A percentile compares a stretch with the other conserved stretches of the same genome.
These are phyloP conservation scores for Colletotrichum sp. DNA, from an alignment of 2,329 filamentous ascomycete genomes.

Conservation along the genomic window DNA sequence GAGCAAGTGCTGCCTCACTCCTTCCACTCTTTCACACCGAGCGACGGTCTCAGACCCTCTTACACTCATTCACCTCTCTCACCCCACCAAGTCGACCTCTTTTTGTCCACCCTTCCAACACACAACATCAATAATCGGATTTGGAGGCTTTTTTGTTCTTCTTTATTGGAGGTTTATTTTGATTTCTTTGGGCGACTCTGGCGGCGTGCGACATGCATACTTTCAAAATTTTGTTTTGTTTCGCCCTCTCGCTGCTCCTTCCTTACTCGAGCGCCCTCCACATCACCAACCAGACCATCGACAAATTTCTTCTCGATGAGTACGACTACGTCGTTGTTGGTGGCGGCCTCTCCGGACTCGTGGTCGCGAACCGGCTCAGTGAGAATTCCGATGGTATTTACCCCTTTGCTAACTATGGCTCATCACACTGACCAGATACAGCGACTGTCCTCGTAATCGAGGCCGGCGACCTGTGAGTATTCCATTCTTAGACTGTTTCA, in stretches of 20 bases:
- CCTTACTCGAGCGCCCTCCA: not conserved
- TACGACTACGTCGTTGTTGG: slow-evolving; percentile 49
- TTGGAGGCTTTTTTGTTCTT: not conserved
- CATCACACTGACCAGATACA: not conserved
- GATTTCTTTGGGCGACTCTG: not conserved
- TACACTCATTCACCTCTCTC: not conserved
- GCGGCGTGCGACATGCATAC: not conserved
- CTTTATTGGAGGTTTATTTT: not conserved
- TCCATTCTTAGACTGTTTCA: not conserved
- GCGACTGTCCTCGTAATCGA: slow-evolving; percentile 24
- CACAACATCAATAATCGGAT: not conserved
- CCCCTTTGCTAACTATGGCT: not conserved
- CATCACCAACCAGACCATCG: slow-evolving; percentile 11
- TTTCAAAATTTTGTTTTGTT: not conserved
- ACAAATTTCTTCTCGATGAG: not conserved
- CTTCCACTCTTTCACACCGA: not conserved
- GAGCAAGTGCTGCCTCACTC: not conserved
- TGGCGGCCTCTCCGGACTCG: slow-evolving; percentile 50
- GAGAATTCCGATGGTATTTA: slow-evolving; percentile 35
- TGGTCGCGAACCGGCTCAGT: slow-evolving; percentile 46
- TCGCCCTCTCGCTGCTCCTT: not conserved
- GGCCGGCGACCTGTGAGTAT: slow-evolving; percentile 22
- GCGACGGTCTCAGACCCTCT: not conserved
- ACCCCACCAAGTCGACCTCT: not conserved
- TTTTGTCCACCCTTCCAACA: not conserved